Conservation (phyloP, 1,284 basidiomycete species). For the Inonotus hispidus region DNA sequence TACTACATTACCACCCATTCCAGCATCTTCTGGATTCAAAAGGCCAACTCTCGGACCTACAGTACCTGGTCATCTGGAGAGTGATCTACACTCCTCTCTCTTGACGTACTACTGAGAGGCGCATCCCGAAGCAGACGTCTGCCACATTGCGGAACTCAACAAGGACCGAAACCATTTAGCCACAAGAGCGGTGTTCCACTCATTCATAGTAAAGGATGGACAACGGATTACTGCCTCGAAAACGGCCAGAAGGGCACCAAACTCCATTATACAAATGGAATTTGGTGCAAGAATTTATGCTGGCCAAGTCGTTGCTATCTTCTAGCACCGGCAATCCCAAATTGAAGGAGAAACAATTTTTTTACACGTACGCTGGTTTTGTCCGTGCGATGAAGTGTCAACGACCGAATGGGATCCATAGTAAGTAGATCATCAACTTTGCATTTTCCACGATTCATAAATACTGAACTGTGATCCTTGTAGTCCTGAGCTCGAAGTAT, state of each 20-base stretch:
- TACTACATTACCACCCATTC: too few relatives aligned
- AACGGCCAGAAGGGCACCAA: too few relatives aligned
- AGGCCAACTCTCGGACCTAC: neutral
- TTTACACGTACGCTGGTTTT: slow-evolving; percentile 10
- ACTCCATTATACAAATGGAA: too few relatives aligned
- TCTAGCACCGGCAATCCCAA: neutral
- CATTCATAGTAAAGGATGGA: neutral
- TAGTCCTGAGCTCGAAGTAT: slow-evolving; percentile 12
- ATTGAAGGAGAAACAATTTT: neutral
- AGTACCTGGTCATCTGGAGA: neutral
- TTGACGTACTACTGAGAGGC: neutral
- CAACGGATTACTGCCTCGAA: too few relatives aligned
- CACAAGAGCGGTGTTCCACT: neutral
- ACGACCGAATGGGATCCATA: slow-evolving; percentile 6
- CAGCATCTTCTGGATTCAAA: too few relatives aligned
- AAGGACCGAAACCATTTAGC: neutral
- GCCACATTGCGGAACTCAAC: neutral
- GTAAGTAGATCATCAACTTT: neutral
- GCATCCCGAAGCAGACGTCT: slow-evolving; percentile 2
- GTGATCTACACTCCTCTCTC: neutral
- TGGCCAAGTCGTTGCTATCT: too few relatives aligned
- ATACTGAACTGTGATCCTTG: neutral
- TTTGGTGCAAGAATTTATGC: too few relatives aligned
- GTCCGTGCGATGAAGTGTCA: neutral
- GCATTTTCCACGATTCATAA: too few relatives aligned